Evolutionary conservation across 2,329 filamentous ascomycete genomes (phyloP), one percentile per base, ranked within the genome.

Genomic region (Microcyclospora tardicrescens): DNA sequence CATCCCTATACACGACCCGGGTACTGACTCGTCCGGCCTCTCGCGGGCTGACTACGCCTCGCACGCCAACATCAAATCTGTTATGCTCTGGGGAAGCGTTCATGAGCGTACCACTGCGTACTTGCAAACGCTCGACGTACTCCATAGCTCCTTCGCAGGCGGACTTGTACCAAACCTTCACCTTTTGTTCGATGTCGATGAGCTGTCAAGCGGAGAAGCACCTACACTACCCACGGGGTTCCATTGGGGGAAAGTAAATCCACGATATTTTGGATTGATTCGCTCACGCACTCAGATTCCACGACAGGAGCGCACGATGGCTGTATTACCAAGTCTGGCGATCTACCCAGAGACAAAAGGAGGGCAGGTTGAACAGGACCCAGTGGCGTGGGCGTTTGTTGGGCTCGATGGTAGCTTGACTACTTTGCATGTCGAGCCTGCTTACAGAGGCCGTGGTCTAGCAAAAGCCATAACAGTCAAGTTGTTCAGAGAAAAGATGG

Each of bases 311-410:
- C 49, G 52, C 10, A 68, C 66, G 10, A 43, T 69, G 37, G 46
- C 61, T 31, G 53, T 57, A 24, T 38, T 68, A 36, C 60, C 62
- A 6, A 15, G 60, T 71, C 37, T 56, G 13, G 54, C 50, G 3
- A 50, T 59, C 33, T 57, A 43, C 37, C 41, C 37, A 19, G 34
- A 16, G 2, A 28, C 47, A 11, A 28, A 16, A 1, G 68, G 37
- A 1, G 64, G 70, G 13, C 6, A 14, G 2, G 66, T 63, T 1
- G 67, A 60, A 1, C 66, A 71, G 13, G 66, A 60, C 1, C 71
- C 75, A 0, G 60, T 83, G 5, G 74, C 77, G 0, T 84, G 80
- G 80, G 72, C 69, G 0, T 81, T 84, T 38, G 49, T 65, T 59
- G 76, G 74, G 0, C 61, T 71, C 2, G 78, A 82, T 50, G 77